Evolutionary conservation across 2,329 filamentous ascomycete species (phyloP), one percentile per base, ranked within the genome.

Genomic region (Anisogramma anomala): DNA sequence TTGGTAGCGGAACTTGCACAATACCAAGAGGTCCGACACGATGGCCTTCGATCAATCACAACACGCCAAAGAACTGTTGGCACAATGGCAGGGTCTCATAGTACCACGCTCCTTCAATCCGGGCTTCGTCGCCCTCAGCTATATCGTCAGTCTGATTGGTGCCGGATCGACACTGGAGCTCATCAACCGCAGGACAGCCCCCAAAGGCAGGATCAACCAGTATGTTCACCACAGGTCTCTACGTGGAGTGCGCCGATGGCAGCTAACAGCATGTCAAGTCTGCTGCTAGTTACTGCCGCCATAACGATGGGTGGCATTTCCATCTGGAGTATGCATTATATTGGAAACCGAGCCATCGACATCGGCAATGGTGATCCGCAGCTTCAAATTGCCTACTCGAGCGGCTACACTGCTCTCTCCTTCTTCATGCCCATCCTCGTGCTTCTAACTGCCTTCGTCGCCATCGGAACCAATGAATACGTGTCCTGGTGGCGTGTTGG

Each of bases 251-350:
- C n/a, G n/a, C n/a, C n/a, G n/a, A n/a, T n/a, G n/a, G n/a, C 4
- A 14, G 13, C 31, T 33, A 20, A 33, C 13, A 2, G 18, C 5
- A 4, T 7, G 17, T 20, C 13, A 47, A 80, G 78, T 62, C 66
- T 79, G 48, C 65, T 84, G 1, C 65, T 86, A 3, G 51, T 78
- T 10, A 72, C 72, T 26, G 74, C 81, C 5, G 74, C 81, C 4
- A 63, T 84, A 19, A 73, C 76, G 3, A 84, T 86, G 80, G 82
- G 82, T 6, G 81, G 79, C 3, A 76, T 85, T 46, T 68, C 79
- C 28, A 83, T 83, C 44, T 85, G 79, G 80, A 81, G 73, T 52
- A 83, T 84, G 72, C 84, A 91, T 56, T 89, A 84, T 53, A 81
- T 91, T 49, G 85, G 84, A 17, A 89, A 91, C 56, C 72, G 82